Evolutionary conservation across 2,329 filamentous ascomycete species (phyloP), one percentile per base, ranked within the genome.

Genomic region (Phialophora chinensis): DNA sequence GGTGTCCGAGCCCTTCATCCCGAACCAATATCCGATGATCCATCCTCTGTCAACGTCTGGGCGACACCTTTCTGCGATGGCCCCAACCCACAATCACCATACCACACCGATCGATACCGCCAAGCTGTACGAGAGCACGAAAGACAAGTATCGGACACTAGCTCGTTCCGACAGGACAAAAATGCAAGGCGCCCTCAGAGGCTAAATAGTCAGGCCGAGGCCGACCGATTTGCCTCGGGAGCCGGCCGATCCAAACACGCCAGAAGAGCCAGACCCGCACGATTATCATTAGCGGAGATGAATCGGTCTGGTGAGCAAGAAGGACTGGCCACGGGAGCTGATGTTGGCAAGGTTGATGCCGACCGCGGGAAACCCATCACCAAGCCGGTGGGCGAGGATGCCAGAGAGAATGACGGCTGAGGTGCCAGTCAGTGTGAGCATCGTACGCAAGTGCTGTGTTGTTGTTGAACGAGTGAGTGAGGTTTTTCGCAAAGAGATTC

Each of bases 91-190:
- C 10, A 31, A 12, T 59, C 56, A 5, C 56, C 56, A n/a, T 42
- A 60, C 42, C 42, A 50, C 20, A 60, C 42, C 3, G 27, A 44
- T n/a, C 57, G 42, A n/a, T 50, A 33, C 42, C 42, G 25, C 3
- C 57, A 20, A 11, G 57, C 27, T 17, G 27, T 27, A 4, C 25
- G 20, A 31, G 42, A 33, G 7, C 47, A 47, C 57, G 4, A 14
- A 44, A 4, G 38, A 23, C 57, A 31, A 33, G 57, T 23, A 12
- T 25, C n/a, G 29, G 8, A 56, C 27, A 20, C 17, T 10, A 25
- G 8, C 42, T 31, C 29, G 17, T 11, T 23, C 8, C 27, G 42
- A 8, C 14, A 12, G 31, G 12, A 1, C 20, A 4, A n/a, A 20
- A 7, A n/a, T 44, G 6, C 6, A 20, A n/a, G 14, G n/a, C 38